These are phyloP conservation scores for Cymbidium sinense DNA, from an alignment of 106 monocot genomes.

Conservation along the genomic window DNA sequence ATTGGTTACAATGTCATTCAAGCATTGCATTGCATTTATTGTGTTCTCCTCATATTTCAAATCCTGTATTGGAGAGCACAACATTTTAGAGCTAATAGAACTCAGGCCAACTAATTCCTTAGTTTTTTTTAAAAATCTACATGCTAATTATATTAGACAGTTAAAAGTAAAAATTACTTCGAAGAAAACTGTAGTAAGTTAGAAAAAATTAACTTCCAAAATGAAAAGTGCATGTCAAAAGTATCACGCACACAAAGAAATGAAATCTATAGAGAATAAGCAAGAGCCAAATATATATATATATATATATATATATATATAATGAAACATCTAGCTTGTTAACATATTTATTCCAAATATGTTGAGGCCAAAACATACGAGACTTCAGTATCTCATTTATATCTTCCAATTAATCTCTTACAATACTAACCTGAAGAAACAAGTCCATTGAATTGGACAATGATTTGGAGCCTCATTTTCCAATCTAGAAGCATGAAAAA, in stretches of 20 bases:
- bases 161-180: background rate
- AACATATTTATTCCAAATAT: conserved; percentile 96
- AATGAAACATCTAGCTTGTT: conserved; percentile 80
- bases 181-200: background rate
- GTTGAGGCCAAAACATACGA: conserved; percentile 93
- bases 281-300: background rate
- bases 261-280: background rate
- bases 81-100: background rate
- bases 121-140: background rate
- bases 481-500: conserved; percentile 75
- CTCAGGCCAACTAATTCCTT: background rate
- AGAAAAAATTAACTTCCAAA: background rate
- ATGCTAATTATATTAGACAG: too few relatives aligned
- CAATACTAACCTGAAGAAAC: conserved; percentile 87
- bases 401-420: conserved; percentile 95
- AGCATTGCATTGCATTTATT: conserved; percentile 70
- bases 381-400: conserved; percentile 98
- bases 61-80: conserved; percentile 40
- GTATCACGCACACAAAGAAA: background rate
- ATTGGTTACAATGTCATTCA: conserved; percentile 98
- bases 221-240: background rate
- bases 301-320: too few relatives aligned
- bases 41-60: conserved; percentile 80
- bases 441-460: conserved; percentile 98
- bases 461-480: conserved; percentile 69